Evolutionary conservation across 768 basidiomycete species (phyloP).

Genomic region (Tubosaeta brunneosetosa): DNA sequence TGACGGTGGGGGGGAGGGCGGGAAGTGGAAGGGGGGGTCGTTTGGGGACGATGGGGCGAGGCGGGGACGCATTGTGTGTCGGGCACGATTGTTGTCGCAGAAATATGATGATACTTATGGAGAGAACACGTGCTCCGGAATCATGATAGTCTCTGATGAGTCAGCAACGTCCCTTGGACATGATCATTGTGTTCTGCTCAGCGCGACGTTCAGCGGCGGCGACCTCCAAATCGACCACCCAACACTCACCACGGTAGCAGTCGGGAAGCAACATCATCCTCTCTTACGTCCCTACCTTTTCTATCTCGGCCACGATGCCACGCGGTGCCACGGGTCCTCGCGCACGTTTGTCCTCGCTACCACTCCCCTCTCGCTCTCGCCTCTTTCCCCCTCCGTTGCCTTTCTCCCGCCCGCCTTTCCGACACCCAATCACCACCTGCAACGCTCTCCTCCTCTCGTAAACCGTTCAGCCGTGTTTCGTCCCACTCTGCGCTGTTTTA

Average conservation of each 20-base stretch:
- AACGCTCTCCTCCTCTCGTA: slow-evolving; percentile 23
- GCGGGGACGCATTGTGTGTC: neutral
- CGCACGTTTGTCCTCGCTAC: slow-evolving; percentile 32
- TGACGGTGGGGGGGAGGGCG: slow-evolving; percentile 2
- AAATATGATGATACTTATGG: slow-evolving; percentile 31
- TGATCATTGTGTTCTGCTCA: neutral
- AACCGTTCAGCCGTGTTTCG: slow-evolving; percentile 10
- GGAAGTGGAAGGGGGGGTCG: neutral
- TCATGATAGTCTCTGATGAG: slow-evolving; percentile 25
- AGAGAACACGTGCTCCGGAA: slow-evolving; percentile 31
- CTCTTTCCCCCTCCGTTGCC: slow-evolving; percentile 5
- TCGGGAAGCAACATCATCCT: slow-evolving; percentile 10
- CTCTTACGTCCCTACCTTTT: slow-evolving; percentile 23
- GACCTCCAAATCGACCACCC: neutral
- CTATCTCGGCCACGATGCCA: slow-evolving; percentile 18
- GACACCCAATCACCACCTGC: slow-evolving; percentile 21
- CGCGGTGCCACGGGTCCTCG: slow-evolving; percentile 33
- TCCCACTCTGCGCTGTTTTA: neutral
- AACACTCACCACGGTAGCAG: slow-evolving; percentile 16
- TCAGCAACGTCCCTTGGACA: slow-evolving; percentile 21
- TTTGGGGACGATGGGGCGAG: neutral
- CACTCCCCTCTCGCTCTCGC: slow-evolving; percentile 11
- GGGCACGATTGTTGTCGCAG: neutral
- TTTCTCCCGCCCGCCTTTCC: slow-evolving; percentile 8
- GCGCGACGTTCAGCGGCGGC: slow-evolving; percentile 12